These are phyloP conservation scores for Butyriboletus loyo DNA, from an alignment of 768 basidiomycete genomes.

Conservation along the genomic window DNA sequence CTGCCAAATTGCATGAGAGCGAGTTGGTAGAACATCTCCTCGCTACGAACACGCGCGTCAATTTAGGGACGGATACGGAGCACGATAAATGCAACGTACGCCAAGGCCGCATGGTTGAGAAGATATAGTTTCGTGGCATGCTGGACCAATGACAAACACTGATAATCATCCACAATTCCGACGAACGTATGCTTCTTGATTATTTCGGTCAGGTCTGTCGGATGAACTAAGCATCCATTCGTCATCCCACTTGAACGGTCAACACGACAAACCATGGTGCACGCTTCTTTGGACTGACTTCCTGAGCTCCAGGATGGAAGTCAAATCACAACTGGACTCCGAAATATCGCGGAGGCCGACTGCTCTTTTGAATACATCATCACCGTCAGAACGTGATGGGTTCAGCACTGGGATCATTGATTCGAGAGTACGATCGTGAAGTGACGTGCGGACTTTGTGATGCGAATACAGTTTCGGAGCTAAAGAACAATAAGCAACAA, in stretches of 20 bases:
- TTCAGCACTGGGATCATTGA: conserved; percentile 84
- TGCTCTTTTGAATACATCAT: conserved; percentile 16
- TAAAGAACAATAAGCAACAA: conserved; percentile 6
- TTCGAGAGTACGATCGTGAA: conserved; percentile 86
- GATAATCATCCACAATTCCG: conserved; percentile 77
- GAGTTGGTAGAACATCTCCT: conserved; percentile 94
- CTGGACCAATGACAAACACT: conserved; percentile 80
- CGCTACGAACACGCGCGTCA: conserved; percentile 42
- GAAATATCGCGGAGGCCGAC: conserved; percentile 51
- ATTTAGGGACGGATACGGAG: neutral
- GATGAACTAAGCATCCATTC: neutral
- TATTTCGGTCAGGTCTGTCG: conserved; percentile 75
- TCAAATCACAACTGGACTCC: conserved; percentile 74
- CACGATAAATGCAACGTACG: conserved; percentile 49
- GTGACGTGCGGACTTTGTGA: conserved; percentile 89
- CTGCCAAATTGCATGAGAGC: conserved; percentile 89
- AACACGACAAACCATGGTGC: conserved; percentile 58
- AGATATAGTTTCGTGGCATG: conserved; percentile 86
- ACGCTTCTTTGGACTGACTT: conserved; percentile 53
- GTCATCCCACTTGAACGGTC: neutral
- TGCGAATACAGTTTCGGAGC: conserved; percentile 65
- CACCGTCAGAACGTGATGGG: conserved; percentile 42
- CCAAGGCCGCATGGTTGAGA: conserved; percentile 78
- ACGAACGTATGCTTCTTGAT: conserved; percentile 88
- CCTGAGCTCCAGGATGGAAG: conserved; percentile 70